Percentiles rank a stretch among this genome's conserved stretches.
phyloP scores from a whole-genome alignment of 495 filamentous ascomycete species.

The Tuber brumale region DNA sequence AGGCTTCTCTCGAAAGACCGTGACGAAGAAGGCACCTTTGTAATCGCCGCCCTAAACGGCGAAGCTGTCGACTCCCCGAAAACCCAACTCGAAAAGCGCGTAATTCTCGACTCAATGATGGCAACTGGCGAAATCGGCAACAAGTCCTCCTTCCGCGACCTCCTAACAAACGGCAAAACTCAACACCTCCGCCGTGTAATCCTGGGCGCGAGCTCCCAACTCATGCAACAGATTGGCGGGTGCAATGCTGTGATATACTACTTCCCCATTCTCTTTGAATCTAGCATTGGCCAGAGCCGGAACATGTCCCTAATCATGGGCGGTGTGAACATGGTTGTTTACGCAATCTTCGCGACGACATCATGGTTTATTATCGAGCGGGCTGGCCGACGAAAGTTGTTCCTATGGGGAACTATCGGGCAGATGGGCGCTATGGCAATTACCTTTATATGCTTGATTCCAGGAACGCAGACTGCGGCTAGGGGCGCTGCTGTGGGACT shows the following conservation, averaged over 20 bases:
- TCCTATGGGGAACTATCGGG: constrained; percentile 61
- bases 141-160: constrained; percentile 52
- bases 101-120: constrained; percentile 59
- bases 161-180: constrained; percentile 58
- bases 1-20: constrained; percentile 59
- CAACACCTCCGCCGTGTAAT: constrained; percentile 61
- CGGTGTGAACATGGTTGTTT: constrained; percentile 74
- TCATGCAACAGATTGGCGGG: constrained; percentile 74
- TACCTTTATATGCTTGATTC: constrained; percentile 65
- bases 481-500: constrained; percentile 70
- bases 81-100: constrained; percentile 51
- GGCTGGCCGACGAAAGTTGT: constrained; percentile 65
- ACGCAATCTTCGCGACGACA: constrained; percentile 66
- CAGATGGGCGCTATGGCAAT: constrained; percentile 68
- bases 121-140: constrained; percentile 55
- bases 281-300: constrained; percentile 53
- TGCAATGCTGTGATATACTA: constrained; percentile 85
- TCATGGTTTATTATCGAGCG: constrained; percentile 79
- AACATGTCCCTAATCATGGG: constrained; percentile 63
- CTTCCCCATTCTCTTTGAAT: constrained; percentile 68
- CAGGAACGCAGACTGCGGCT: constrained; percentile 49
- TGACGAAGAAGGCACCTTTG: constrained; percentile 60
- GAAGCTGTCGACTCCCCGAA: constrained; percentile 53
- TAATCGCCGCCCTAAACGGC: constrained; percentile 62
- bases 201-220: constrained; percentile 56